Conservation (phyloP, 192 early-diverging fungal species). For the Gamsiella multidivaricata region DNA sequence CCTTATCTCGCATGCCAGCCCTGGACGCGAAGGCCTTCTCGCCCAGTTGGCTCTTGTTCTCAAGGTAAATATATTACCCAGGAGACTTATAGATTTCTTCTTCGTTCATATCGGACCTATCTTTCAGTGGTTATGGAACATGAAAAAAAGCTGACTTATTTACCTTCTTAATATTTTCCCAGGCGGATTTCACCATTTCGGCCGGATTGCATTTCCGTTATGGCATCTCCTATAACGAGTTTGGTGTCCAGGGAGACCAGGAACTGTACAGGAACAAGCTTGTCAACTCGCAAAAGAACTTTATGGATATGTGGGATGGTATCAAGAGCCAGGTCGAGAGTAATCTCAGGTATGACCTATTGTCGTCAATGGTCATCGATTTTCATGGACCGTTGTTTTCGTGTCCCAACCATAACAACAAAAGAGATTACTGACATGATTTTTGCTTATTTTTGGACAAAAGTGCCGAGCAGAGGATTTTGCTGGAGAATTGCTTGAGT, state of each 20-base stretch:
- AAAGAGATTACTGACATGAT: neutral
- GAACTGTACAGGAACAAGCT: slow-evolving; percentile 64
- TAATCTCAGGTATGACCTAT: slow-evolving; percentile 57
- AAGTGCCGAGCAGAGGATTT: slow-evolving; percentile 60
- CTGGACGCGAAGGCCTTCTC: slow-evolving; percentile 67
- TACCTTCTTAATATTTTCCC: neutral
- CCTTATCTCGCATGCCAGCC: slow-evolving; percentile 67
- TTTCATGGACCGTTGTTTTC: neutral
- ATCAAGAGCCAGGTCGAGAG: slow-evolving; percentile 65
- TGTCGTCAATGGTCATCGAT: neutral
- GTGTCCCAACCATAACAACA: no score
- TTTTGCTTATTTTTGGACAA: neutral
- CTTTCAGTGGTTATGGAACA: no score
- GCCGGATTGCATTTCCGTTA: slow-evolving; percentile 73
- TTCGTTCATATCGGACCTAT: no score
- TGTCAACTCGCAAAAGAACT: slow-evolving; percentile 60
- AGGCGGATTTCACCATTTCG: slow-evolving; percentile 73
- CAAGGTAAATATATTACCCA: slow-evolving; percentile 54
- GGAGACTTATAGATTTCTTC: no score
- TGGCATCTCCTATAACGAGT: slow-evolving; percentile 71
- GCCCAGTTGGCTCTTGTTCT: slow-evolving; percentile 65
- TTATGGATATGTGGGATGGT: slow-evolving; percentile 64
- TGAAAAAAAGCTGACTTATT: no score
- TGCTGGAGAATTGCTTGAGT: slow-evolving; percentile 63
- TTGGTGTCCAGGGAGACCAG: slow-evolving; percentile 64